Evolutionary conservation across 1,284 basidiomycete species (phyloP).

Genomic region (Tranzscheliella williamsii): DNA sequence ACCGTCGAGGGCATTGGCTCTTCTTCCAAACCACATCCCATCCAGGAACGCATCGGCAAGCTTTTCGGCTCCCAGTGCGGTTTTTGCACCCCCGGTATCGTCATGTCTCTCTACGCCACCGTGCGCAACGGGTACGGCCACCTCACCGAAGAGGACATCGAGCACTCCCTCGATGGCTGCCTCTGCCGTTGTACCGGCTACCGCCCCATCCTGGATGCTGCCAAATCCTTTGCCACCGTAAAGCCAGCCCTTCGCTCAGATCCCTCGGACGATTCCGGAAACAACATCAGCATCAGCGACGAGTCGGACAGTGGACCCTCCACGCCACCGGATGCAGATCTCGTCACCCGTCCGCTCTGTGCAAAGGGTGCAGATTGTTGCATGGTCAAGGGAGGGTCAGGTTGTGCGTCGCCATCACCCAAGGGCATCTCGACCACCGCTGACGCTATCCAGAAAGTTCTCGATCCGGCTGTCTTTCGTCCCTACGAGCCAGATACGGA

Average conservation of each 20-base stretch:
- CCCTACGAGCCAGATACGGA: conserved; percentile 58
- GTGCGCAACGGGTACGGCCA: conserved; percentile 52
- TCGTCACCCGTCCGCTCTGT: conserved; percentile 34
- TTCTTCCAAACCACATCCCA: conserved; percentile 59
- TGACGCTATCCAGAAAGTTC: conserved; percentile 23
- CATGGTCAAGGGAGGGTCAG: conserved; percentile 30
- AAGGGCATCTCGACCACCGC: conserved; percentile 26
- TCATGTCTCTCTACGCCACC: conserved; percentile 62
- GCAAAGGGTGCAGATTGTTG: conserved; percentile 48
- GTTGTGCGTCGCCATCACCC: conserved; percentile 3
- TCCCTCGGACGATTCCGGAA: not conserved
- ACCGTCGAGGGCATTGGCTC: conserved; percentile 61
- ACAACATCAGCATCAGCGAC: conserved; percentile 17
- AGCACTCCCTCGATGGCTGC: conserved; percentile 61
- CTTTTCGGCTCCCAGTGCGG: conserved; percentile 61
- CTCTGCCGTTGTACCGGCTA: conserved; percentile 60
- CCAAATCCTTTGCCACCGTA: conserved; percentile 48
- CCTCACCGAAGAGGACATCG: conserved; percentile 58
- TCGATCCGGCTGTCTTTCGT: conserved; percentile 31
- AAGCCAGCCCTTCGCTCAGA: conserved; percentile 14
- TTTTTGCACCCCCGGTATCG: conserved; percentile 58
- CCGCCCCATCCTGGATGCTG: conserved; percentile 50
- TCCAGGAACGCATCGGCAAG: conserved; percentile 60
- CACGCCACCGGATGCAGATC: conserved; percentile 32
- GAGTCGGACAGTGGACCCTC: conserved; percentile 28